phyloP scores from a whole-genome alignment of 2,329 filamentous ascomycete species.

The Orbilia oligospora region DNA sequence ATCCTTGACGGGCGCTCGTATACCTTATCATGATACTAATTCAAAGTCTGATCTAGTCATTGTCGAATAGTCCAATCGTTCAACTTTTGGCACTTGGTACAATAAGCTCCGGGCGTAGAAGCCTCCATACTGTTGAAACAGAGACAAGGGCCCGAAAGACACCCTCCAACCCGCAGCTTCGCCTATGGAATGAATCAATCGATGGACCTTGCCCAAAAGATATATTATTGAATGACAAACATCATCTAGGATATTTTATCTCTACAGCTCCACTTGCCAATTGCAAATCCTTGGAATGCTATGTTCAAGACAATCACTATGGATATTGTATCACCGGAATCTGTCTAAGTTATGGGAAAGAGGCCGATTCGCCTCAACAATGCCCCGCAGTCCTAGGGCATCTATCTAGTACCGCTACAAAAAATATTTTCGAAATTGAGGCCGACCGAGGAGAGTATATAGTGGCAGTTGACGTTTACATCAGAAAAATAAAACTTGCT shows the following conservation, averaged over 20 bases:
- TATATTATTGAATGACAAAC: neutral
- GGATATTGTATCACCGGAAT: slow-evolving; percentile 32
- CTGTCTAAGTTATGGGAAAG: slow-evolving; percentile 33
- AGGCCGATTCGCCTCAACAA: slow-evolving; percentile 6
- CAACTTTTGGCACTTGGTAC: slow-evolving; percentile 19
- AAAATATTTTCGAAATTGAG: slow-evolving; percentile 18
- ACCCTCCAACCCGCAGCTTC: slow-evolving; percentile 24
- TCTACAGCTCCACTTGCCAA: slow-evolving; percentile 11
- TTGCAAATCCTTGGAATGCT: slow-evolving; percentile 30
- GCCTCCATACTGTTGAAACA: neutral
- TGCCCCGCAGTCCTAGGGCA: slow-evolving; percentile 13
- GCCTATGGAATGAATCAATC: neutral
- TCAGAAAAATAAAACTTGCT: neutral
- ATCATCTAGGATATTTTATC: neutral
- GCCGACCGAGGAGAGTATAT: slow-evolving; percentile 33
- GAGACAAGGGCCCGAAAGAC: neutral
- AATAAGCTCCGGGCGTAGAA: neutral
- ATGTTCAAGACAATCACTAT: slow-evolving; percentile 13
- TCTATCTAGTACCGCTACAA: neutral
- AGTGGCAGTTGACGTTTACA: slow-evolving; percentile 18
- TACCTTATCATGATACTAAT: neutral
- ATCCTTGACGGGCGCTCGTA: neutral
- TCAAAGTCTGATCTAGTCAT: neutral
- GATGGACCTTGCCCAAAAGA: neutral
- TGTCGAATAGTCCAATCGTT: neutral